phyloP scores from a whole-genome alignment of 768 basidiomycete species.

The Vishniacozyma victoriae region DNA sequence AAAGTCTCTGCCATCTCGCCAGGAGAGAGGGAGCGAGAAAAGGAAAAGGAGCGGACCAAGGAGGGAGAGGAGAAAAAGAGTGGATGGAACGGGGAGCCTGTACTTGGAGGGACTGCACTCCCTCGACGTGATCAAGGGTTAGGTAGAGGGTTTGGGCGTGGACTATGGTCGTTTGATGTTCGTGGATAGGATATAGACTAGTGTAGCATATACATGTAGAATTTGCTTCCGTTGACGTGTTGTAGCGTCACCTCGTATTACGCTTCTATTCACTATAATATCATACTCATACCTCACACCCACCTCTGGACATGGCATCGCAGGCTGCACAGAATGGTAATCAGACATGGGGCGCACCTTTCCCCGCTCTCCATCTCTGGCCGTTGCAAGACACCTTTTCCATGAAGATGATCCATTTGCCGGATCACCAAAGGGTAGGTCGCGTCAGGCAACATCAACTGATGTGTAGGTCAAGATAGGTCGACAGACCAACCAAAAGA shows the following conservation, averaged over 20 bases:
- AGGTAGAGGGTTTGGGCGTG: constrained; percentile 16
- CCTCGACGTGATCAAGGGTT: constrained; percentile 22
- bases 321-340: no score
- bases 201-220: background rate
- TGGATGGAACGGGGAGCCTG: constrained; percentile 25
- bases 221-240: background rate
- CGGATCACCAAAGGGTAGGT: constrained; percentile 32
- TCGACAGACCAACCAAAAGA: constrained; percentile 91
- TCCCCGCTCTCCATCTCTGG: constrained; percentile 59
- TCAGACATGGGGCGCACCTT: constrained; percentile 41
- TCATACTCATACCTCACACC: background rate
- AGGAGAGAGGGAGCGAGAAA: background rate
- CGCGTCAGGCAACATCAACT: background rate
- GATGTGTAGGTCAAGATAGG: constrained; percentile 71
- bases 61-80: background rate
- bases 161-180: constrained; percentile 28
- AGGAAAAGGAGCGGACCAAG: constrained; percentile 2
- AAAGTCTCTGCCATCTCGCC: constrained; percentile 33
- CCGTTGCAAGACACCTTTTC: constrained; percentile 91
- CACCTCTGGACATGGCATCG: no score
- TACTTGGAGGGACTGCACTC: constrained; percentile 27
- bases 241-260: background rate
- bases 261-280: background rate
- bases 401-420: constrained; percentile 73
- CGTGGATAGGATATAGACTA: constrained; percentile 14